Evolutionary conservation across 805 yeast genomes (phyloP), one percentile per base, ranked within the genome.

Genomic region (Saccharomyces eubayanus): DNA sequence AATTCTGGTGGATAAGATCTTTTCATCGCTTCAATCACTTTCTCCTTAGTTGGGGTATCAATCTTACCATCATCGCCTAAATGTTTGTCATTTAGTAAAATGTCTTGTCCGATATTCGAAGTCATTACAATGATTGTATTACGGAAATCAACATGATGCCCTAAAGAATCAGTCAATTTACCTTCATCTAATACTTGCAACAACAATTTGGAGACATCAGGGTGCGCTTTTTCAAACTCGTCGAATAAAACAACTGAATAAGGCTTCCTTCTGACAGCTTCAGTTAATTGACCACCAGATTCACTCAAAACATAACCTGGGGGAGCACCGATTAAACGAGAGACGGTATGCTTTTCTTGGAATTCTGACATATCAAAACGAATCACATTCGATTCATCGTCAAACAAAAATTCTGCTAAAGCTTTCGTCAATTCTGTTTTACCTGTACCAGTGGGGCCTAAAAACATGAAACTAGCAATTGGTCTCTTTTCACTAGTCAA

Each of bases 391-490:
- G 82, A 77, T 64, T 88, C 89, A 68, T 92, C 92, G 65, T 90
- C 94, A 72, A 94, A 94, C 62, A 92, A 72, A 63, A 94, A 94
- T 62, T 89, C 90, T 1, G 98, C 96, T 54, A 92, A 77, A 0
- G 95, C 84, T 69, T 94, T 92, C 6, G 97, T 91, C 51, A 94
- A 77, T 70, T 94, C 98, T 0, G 99, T 94, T 71, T 92, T 92
- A 73, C 99, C 99, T 0, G 98, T 92, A 73, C 99, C 99, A 0
- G 99, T 94, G 52, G 99, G 98, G 24, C 99, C 99, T 59, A 94
- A 76, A 71, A 94, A 94, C 86, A 92, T 85, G 71, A 94, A 94
- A 53, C 96, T 87, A 1, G 97, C 98, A 62, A 92, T 91, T 6
- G 99, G 99, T 57, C 97, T 80, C 70, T 87, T 87, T 58, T 90